Evolutionary conservation across 306 rosid species (phyloP).

Genomic region (Comarum palustre): DNA sequence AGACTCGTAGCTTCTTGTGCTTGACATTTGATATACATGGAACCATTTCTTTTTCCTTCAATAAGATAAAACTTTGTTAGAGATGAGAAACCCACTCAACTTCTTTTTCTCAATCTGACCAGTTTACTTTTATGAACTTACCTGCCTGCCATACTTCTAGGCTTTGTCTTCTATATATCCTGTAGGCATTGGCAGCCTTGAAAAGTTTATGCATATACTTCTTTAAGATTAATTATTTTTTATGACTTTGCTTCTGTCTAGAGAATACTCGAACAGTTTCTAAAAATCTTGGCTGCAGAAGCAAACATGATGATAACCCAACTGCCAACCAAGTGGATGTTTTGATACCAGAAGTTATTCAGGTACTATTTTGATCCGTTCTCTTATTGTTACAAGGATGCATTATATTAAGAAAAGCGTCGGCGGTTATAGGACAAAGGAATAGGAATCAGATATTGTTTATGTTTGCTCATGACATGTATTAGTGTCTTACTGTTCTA

Average conservation of each 20-base stretch:
- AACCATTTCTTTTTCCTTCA: neutral
- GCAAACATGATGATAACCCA: constrained; percentile 31
- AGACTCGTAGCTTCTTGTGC: constrained; percentile 1
- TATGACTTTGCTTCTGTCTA: constrained; percentile 34
- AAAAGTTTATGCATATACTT: neutral
- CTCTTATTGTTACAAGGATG: constrained; percentile 4
- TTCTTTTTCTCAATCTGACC: neutral
- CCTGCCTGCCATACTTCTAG: neutral
- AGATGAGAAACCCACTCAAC: neutral
- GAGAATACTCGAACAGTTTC: constrained; percentile 89
- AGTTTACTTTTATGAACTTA: neutral
- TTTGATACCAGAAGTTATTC: constrained; percentile 86
- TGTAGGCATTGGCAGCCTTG: neutral
- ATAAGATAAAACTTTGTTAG: neutral
- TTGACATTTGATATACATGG: constrained; percentile 1
- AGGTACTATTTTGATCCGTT: constrained; percentile 45
- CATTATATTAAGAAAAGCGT: neutral
- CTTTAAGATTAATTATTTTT: neutral
- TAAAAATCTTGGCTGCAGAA: constrained; percentile 85
- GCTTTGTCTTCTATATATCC: constrained; percentile 4
- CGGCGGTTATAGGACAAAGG: constrained; percentile 2
- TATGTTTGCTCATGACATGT: neutral
- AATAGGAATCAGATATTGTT: constrained; percentile 16
- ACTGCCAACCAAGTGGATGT: constrained; percentile 65
- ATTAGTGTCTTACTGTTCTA: neutral